These are phyloP conservation scores for Trypanosoma mega DNA, from an alignment of 208 protist genomes.

Conservation along the genomic window DNA sequence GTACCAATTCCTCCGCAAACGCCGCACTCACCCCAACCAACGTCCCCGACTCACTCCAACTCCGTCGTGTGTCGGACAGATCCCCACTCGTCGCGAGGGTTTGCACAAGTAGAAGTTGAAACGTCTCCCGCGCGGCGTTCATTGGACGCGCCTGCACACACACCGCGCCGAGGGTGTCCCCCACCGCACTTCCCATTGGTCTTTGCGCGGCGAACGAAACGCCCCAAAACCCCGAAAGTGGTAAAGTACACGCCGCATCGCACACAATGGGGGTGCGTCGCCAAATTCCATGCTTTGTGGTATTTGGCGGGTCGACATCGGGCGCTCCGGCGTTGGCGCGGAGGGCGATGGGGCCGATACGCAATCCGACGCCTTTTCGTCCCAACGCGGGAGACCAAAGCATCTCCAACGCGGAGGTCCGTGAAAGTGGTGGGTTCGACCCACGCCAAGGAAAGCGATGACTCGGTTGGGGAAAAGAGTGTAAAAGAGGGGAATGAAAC, in stretches of 20 bases:
- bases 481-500: too few species aligned
- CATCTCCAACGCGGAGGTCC: conserved; percentile 16
- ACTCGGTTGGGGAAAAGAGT: too few species aligned
- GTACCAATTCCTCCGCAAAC: conserved; percentile 42
- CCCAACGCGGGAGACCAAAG: conserved; percentile 5
- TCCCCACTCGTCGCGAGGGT: conserved; percentile 7
- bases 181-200: not conserved
- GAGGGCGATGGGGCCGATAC: conserved; percentile 19
- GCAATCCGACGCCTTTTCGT: conserved; percentile 10
- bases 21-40: conserved; percentile 52
- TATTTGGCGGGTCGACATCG: not conserved
- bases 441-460: too few species aligned
- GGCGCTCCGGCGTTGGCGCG: not conserved
- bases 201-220: not conserved
- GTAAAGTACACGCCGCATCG: not conserved
- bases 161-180: not conserved
- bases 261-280: not conserved
- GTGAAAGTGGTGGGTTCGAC: not conserved
- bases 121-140: not conserved
- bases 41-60: conserved; percentile 63
- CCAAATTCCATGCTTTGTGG: not conserved
- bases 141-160: not conserved
- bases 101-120: not conserved
- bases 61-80: not conserved
- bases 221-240: not conserved